Evolutionary conservation across 805 yeast genomes (phyloP).

Genomic region (Starmera quercuum): DNA sequence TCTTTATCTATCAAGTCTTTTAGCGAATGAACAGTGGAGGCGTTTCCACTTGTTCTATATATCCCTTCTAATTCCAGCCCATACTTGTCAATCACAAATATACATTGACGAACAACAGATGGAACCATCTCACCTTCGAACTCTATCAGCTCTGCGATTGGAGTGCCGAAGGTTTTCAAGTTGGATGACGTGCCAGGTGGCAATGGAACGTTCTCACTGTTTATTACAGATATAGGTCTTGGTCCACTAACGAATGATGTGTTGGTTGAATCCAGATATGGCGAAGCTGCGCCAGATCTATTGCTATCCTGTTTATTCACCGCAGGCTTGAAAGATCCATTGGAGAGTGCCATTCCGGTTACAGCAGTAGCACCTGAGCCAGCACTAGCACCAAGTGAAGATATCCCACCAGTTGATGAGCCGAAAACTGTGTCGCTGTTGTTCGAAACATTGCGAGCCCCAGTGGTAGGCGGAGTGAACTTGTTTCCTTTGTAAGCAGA

Average conservation of each 20-base stretch:
- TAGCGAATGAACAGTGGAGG: slow-evolving; percentile 63
- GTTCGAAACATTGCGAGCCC: background rate
- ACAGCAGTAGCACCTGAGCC: background rate
- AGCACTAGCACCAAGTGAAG: slow-evolving; percentile 3
- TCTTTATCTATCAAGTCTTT: slow-evolving; percentile 66
- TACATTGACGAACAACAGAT: slow-evolving; percentile 79
- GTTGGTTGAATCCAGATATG: slow-evolving; percentile 1
- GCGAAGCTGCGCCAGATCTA: slow-evolving; percentile 6
- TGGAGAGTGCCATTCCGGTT: background rate
- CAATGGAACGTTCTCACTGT: slow-evolving; percentile 18
- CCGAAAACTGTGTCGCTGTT: background rate
- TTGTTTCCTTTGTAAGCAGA: slow-evolving; percentile 17
- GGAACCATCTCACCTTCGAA: slow-evolving; percentile 92
- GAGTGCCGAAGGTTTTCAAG: slow-evolving; percentile 68
- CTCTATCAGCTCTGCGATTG: slow-evolving; percentile 69
- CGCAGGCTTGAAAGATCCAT: slow-evolving; percentile 8
- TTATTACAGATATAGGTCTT: slow-evolving; percentile 22
- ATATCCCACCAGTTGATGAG: slow-evolving; percentile 2
- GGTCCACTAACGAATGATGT: slow-evolving; percentile 14
- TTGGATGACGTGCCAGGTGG: slow-evolving; percentile 21
- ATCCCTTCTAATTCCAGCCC: slow-evolving; percentile 87
- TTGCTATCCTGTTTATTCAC: slow-evolving; percentile 3
- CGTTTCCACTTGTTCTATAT: slow-evolving; percentile 79
- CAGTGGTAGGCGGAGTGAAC: slow-evolving; percentile 22
- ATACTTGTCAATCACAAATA: slow-evolving; percentile 74